Evolutionary conservation across 306 rosid genomes (phyloP), one percentile per base, ranked within the genome.

Genomic region (Vigna angularis): DNA sequence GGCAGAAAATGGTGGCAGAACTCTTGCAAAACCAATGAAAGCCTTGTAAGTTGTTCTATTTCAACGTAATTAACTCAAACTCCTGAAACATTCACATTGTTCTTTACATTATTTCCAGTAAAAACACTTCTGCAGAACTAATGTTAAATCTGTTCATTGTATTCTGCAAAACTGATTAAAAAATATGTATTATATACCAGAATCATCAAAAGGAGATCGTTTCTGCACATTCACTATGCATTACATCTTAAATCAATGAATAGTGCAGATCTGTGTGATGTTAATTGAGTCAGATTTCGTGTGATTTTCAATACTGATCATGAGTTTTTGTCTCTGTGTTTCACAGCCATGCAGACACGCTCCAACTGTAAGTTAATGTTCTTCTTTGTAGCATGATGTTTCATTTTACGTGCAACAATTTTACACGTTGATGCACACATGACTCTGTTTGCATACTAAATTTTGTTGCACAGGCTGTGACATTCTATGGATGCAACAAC

Each of bases 1-100:
- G 98, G 98, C 8, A 86, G 42, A 75, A 87, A n/a, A 50, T 94
- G 97, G 98, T 94, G 98, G 98, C 16, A 16, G 9, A 89, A 78
- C 20, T 94, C 98, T 81, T 91, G 98, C 90, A 94, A 94, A 88
- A 68, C 81, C 58, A 71, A 94, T 74, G 5, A 85, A 70, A 61
- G 13, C n/a, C 87, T 76, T 52, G 98, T 94, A 76, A 79, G 89
- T 64, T 11, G 17, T 44, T 70, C 18, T 24, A 52, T 55, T 17
- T 38, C 1, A 51, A 26, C 8, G 32, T 11, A 61, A n/a, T n/a
- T 13, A 1, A 12, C 65, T 36, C 42, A 36, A 6, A 36, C 14
- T 51, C 34, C 61, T 9, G 0, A 66, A 55, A 13, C 13, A 42
- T 30, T 52, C 9, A 59, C 11, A 14, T 50, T 30, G 45, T 10